Evolutionary conservation across 306 rosid genomes (phyloP).

Genomic region (Citrullus amarus): DNA sequence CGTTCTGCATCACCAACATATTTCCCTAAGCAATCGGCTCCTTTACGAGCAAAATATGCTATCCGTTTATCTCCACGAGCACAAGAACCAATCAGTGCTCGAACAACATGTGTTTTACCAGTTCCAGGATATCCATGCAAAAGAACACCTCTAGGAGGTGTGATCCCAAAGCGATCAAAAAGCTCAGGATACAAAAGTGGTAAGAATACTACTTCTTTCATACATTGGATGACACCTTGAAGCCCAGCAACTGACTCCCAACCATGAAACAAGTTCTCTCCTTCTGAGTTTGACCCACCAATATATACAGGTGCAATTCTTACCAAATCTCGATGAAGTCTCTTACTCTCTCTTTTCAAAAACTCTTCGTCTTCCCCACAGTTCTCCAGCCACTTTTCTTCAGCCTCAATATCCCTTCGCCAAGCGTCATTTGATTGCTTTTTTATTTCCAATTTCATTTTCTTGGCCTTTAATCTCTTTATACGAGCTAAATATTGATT

Average conservation of each 20-base stretch:
- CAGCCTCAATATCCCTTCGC: constrained; percentile 80
- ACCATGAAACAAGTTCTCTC: constrained; percentile 60
- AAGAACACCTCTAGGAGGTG: constrained; percentile 98
- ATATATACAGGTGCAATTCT: constrained; percentile 93
- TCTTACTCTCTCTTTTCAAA: constrained; percentile 94
- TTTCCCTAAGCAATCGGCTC: constrained; percentile 98
- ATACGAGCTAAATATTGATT: constrained; percentile 43
- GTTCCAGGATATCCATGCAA: constrained; percentile 99
- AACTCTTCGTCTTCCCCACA: constrained; percentile 99
- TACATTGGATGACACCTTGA: constrained; percentile 79
- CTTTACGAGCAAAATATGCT: constrained; percentile 97
- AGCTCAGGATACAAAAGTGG: constrained; percentile 89
- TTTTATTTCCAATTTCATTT: constrained; percentile 75
- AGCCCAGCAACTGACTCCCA: constrained; percentile 99
- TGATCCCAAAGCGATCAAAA: constrained; percentile 68
- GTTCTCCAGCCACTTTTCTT: constrained; percentile 94
- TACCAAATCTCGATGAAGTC: constrained; percentile 91
- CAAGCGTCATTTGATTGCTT: constrained; percentile 68
- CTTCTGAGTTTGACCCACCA: constrained; percentile 66
- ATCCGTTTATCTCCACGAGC: constrained; percentile 83
- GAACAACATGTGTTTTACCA: constrained; percentile 89
- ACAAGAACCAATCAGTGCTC: constrained; percentile 93
- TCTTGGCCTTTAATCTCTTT: constrained; percentile 75
- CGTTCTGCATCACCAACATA: constrained; percentile 99
- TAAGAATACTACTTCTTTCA: constrained; percentile 95